Conservation (phyloP, 345 rosid species). For the Brassica nigra region DNA sequence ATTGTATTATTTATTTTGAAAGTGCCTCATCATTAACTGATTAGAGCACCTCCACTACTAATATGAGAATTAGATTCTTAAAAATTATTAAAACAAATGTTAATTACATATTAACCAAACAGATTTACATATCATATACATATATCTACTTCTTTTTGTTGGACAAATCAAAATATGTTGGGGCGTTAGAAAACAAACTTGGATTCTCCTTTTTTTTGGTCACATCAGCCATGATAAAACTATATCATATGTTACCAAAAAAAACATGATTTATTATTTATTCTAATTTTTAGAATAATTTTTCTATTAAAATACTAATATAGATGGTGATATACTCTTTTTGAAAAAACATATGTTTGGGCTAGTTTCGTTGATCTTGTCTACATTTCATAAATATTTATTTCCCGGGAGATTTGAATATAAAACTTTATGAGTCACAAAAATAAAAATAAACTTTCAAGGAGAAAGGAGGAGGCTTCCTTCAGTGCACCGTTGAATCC, state of each 20-base stretch:
- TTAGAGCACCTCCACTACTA: neutral
- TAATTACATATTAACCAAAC: neutral
- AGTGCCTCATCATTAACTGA: neutral
- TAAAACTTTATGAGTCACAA: conserved; percentile 4
- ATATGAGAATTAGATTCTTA: neutral
- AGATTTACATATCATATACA: neutral
- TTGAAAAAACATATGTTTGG: neutral
- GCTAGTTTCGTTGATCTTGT: neutral
- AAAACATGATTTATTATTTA: no score
- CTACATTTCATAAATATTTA: neutral
- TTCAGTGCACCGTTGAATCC: conserved; percentile 12
- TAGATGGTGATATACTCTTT: neutral
- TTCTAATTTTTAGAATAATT: no score
- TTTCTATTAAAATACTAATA: neutral
- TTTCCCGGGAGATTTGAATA: conserved; percentile 6
- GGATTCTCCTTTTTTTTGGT: neutral
- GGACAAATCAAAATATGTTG: neutral
- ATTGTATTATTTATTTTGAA: neutral
- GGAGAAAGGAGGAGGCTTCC: conserved; percentile 26
- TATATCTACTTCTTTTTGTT: neutral
- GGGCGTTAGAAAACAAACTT: neutral
- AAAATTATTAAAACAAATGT: neutral
- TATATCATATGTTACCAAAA: neutral
- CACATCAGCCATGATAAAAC: neutral
- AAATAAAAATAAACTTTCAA: conserved; percentile 3